Evolutionary conservation across 257 asterid species (phyloP), one percentile per base, ranked within the genome.

Genomic region (Solanum ossicruentum): DNA sequence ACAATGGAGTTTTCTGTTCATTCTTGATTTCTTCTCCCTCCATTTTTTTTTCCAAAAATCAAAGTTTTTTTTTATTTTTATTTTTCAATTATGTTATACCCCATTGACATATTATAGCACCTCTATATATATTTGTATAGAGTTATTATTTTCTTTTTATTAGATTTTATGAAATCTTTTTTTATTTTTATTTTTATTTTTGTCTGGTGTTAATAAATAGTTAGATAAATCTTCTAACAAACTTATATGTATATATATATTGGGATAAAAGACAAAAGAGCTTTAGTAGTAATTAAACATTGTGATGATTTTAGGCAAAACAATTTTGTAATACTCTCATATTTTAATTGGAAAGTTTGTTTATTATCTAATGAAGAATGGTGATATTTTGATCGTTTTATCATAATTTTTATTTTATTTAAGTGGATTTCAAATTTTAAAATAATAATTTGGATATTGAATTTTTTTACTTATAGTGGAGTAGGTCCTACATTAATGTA

Each of bases 1-100:
- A 56, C 54, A 95, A 91, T 8, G 92, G 91, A 45, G 86, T 87
- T 86, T 89, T 92, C 32, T 86, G 75, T 23, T 84, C 92, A 57
- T 18, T 60, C 49, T 60, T 56, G 43, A 60, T 66, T 49, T 58
- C 86, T 47, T 43, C 85, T 28, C 71, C 81, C 84, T 81, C 87
- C 88, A 86, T 84, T 60, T 26, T 47, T 26, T 47, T 45, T 51
- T 26, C 5, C 9, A 56, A 28, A 80, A 5, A 2, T 26, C 13
- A 7, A 7, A 16, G 4, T 8, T 67, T 7, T 67, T 67, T 36
- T 18, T 8, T 2, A 17, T 17, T 56, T 2, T 17, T 6, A 12
- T 8, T 47, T 81, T 83, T 39, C 67, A 20, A 60, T 84, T 71
- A 0, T 70, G 10, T 8, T 26, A 21, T 26, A 84, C n/a, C n/a